These are phyloP conservation scores for Gossypium australe DNA, from an alignment of 345 rosid species.

Conservation along the genomic window DNA sequence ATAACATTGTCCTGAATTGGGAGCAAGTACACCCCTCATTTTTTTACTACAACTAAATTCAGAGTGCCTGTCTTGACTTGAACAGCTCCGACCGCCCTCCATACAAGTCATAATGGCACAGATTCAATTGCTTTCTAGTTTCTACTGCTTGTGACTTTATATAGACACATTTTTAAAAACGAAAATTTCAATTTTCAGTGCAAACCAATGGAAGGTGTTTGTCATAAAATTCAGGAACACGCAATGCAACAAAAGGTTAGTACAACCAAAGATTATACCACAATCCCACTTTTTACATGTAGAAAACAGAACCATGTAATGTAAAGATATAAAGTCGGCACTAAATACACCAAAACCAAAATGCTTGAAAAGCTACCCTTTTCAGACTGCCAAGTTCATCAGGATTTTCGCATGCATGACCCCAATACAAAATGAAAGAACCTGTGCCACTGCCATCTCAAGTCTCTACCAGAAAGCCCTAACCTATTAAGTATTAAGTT, in stretches of 20 bases:
- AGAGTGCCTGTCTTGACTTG: too few relatives aligned
- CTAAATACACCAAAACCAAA: background rate
- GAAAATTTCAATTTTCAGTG: background rate
- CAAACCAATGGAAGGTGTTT: background rate
- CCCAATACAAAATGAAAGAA: background rate
- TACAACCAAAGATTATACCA: background rate
- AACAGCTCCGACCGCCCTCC: too few relatives aligned
- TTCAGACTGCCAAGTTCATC: background rate
- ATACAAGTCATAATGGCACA: too few relatives aligned
- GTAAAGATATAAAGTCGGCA: background rate
- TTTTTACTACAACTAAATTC: too few relatives aligned
- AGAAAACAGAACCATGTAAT: background rate
- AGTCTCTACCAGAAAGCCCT: background rate
- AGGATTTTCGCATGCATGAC: background rate
- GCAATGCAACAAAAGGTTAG: background rate
- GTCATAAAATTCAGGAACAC: background rate
- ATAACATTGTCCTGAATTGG: too few relatives aligned
- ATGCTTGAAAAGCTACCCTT: background rate
- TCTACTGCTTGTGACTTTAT: too few relatives aligned
- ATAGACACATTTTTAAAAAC: background rate
- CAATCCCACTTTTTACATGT: background rate
- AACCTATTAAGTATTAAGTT: background rate
- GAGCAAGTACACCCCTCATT: too few relatives aligned
- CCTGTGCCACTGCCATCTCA: too few relatives aligned
- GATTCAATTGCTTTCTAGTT: too few relatives aligned